Evolutionary conservation across 768 basidiomycete genomes (phyloP).

Genomic region (Hemileccinum rubropunctum): DNA sequence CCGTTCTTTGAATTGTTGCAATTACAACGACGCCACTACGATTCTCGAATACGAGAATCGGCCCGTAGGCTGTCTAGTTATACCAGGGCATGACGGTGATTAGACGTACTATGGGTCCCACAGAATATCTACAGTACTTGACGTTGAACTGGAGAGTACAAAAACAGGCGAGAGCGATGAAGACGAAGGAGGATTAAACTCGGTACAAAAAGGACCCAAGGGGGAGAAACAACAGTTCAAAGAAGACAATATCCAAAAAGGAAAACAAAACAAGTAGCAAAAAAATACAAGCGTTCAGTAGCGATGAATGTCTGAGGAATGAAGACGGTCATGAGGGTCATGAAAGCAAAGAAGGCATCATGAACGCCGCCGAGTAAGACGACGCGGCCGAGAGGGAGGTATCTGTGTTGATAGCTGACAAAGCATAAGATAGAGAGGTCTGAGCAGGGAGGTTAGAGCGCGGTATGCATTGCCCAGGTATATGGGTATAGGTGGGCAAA

Average conservation of each 20-base stretch:
- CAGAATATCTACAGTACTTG: slow-evolving; percentile 34
- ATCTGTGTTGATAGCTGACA: slow-evolving; percentile 37
- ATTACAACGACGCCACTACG: slow-evolving; percentile 58
- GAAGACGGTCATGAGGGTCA: slow-evolving; percentile 28
- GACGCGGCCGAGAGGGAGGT: slow-evolving; percentile 19
- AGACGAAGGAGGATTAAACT: slow-evolving; percentile 15
- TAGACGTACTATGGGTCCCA: slow-evolving; percentile 28
- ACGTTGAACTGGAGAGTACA: slow-evolving; percentile 21
- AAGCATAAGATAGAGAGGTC: slow-evolving; percentile 42
- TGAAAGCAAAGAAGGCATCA: slow-evolving; percentile 34
- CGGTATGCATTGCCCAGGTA: slow-evolving; percentile 35
- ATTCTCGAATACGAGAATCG: slow-evolving; percentile 63
- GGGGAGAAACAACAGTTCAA: slow-evolving; percentile 18
- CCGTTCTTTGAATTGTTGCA: slow-evolving; percentile 84
- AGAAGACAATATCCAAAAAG: slow-evolving; percentile 31
- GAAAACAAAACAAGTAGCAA: not conserved
- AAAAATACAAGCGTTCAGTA: slow-evolving; percentile 22
- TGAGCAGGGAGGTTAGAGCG: slow-evolving; percentile 31
- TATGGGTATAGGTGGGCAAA: slow-evolving; percentile 31
- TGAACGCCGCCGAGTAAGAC: slow-evolving; percentile 29
- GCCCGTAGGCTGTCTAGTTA: slow-evolving; percentile 57
- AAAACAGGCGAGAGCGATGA: slow-evolving; percentile 16
- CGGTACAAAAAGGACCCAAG: slow-evolving; percentile 10
- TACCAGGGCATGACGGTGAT: slow-evolving; percentile 34
- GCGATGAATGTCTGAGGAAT: slow-evolving; percentile 18